Percentiles rank a stretch among this genome's conserved stretches.
These are phyloP conservation scores for Balakata baccata DNA, from an alignment of 345 rosid species.

Conservation along the genomic window DNA sequence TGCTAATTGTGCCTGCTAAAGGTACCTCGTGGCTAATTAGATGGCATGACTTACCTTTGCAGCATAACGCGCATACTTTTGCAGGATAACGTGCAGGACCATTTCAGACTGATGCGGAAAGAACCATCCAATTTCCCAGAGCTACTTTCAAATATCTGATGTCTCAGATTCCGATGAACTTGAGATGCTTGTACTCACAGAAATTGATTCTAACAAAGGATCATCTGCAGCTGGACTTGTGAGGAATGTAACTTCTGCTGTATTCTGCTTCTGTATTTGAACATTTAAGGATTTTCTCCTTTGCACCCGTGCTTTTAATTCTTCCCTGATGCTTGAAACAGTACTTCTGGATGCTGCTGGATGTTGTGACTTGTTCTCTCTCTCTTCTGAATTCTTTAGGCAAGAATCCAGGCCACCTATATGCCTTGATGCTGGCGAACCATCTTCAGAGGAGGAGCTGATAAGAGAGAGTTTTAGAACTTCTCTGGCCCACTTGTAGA, in stretches of 20 bases:
- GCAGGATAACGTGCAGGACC: not conserved
- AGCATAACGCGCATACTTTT: not conserved
- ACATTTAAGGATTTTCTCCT: slow-evolving; percentile 9
- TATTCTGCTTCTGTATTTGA: slow-evolving; percentile 21
- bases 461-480: slow-evolving; percentile 33
- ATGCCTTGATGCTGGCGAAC: not conserved
- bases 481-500: slow-evolving; percentile 45
- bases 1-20: not conserved
- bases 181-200: slow-evolving; percentile 30
- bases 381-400: slow-evolving; percentile 16
- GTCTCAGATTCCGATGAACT: slow-evolving; percentile 37
- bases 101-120: not conserved
- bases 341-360: slow-evolving; percentile 13
- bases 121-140: slow-evolving; percentile 9
- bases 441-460: slow-evolving; percentile 17
- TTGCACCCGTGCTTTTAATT: slow-evolving; percentile 31
- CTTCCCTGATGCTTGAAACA: slow-evolving; percentile 29
- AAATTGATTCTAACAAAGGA: not conserved
- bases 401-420: not conserved
- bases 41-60: not conserved
- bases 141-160: not conserved
- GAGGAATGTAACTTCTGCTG: not conserved
- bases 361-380: slow-evolving; percentile 10
- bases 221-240: slow-evolving; percentile 7
- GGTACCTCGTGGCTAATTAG: not conserved